Evolutionary conservation across 2,329 filamentous ascomycete genomes (phyloP).

Genomic region (Aspergillus oerlinghausenensis): DNA sequence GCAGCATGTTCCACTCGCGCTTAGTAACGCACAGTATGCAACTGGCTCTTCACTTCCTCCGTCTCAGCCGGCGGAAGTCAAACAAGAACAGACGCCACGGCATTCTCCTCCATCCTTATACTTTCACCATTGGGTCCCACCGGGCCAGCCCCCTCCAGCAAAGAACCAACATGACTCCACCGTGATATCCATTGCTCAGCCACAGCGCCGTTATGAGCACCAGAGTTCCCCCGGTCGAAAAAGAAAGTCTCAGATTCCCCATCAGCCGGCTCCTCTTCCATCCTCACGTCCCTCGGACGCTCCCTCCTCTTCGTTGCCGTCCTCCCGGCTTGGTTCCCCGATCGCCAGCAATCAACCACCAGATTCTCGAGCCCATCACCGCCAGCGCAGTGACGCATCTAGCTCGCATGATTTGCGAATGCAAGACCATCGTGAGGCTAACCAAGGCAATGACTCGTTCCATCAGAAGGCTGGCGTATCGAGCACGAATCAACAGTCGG

Average conservation of each 20-base stretch:
- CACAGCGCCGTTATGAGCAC: slow-evolving; percentile 53
- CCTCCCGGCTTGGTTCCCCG: slow-evolving; percentile 21
- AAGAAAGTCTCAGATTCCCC: slow-evolving; percentile 64
- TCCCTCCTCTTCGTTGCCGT: neutral
- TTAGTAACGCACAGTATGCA: slow-evolving; percentile 21
- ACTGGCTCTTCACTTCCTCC: slow-evolving; percentile 41
- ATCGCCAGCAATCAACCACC: slow-evolving; percentile 22
- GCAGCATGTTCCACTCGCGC: slow-evolving; percentile 30
- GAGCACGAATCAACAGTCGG: neutral
- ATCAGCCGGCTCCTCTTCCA: slow-evolving; percentile 49
- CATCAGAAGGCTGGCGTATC: neutral
- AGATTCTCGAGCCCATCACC: slow-evolving; percentile 1
- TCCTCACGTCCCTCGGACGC: slow-evolving; percentile 45
- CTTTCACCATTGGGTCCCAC: slow-evolving; percentile 91
- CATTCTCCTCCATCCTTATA: slow-evolving; percentile 72
- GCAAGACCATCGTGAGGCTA: neutral
- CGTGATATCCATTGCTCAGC: slow-evolving; percentile 42
- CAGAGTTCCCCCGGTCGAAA: slow-evolving; percentile 73
- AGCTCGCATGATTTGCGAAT: slow-evolving; percentile 1
- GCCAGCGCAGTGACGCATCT: slow-evolving; percentile 9
- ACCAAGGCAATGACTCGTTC: neutral
- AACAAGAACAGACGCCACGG: slow-evolving; percentile 55
- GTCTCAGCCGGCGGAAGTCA: slow-evolving; percentile 48
- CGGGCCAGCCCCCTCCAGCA: slow-evolving; percentile 67
- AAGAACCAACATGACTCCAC: slow-evolving; percentile 55